phyloP scores from a whole-genome alignment of 2,329 filamentous ascomycete genomes.

The Madurella mycetomatis region DNA sequence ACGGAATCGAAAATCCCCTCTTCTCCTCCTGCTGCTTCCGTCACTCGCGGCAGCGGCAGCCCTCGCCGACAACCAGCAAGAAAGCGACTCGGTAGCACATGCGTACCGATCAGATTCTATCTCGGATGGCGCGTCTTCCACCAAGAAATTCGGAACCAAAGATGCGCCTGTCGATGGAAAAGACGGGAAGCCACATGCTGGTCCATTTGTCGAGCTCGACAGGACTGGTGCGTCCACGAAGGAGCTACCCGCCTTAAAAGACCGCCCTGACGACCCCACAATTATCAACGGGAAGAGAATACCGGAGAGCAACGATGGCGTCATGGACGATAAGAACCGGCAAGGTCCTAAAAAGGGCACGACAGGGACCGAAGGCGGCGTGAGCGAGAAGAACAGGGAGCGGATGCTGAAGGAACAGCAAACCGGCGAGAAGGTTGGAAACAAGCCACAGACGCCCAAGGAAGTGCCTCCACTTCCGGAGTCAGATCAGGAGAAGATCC shows the following conservation, averaged over 20 bases:
- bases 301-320: constrained; percentile 66
- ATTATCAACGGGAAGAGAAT: constrained; percentile 58
- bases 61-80: constrained; percentile 27
- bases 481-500: constrained; percentile 69
- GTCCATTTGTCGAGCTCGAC: constrained; percentile 66
- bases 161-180: constrained; percentile 87
- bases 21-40: constrained; percentile 59
- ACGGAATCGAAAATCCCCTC: constrained; percentile 47
- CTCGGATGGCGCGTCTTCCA: constrained; percentile 22
- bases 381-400: constrained; percentile 80
- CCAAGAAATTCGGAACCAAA: constrained; percentile 50
- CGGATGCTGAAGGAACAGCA: constrained; percentile 63
- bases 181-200: constrained; percentile 89
- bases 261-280: constrained; percentile 48
- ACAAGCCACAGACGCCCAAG: constrained; percentile 78
- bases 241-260: constrained; percentile 43
- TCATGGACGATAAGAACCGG: constrained; percentile 87
- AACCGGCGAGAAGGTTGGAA: constrained; percentile 62
- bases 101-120: constrained; percentile 4
- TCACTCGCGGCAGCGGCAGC: constrained; percentile 46
- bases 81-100: constrained; percentile 25
- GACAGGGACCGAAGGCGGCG: constrained; percentile 82
- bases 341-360: constrained; percentile 76
- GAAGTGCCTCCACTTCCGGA: constrained; percentile 78
- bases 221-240: constrained; percentile 32